These are phyloP conservation scores for Ceratobasidium sp. DNA, from an alignment of 1,284 basidiomycete species.

Conservation along the genomic window DNA sequence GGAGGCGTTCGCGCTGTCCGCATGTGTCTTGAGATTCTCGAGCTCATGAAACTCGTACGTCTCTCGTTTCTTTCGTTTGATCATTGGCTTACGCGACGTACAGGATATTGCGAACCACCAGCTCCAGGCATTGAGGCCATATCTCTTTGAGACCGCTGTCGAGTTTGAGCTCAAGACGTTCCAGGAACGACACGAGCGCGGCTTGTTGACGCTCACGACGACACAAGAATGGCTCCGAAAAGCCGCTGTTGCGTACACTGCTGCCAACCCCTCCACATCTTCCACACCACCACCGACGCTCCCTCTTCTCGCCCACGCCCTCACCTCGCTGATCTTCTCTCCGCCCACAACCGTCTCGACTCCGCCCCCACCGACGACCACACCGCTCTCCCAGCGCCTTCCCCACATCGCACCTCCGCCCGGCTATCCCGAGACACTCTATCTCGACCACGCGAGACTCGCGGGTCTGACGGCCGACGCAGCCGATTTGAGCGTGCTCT, in stretches of 20 bases:
- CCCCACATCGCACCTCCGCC: conserved; percentile 48
- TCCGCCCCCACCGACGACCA: conserved; percentile 51
- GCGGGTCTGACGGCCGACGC: conserved; percentile 76
- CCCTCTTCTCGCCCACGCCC: conserved; percentile 51
- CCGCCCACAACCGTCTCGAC: conserved; percentile 54
- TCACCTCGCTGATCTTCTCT: conserved; percentile 47
- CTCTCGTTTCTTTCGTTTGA: conserved; percentile 45
- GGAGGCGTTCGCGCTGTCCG: conserved; percentile 69
- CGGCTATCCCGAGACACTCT: conserved; percentile 81
- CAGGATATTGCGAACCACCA: conserved; percentile 97
- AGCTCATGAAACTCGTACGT: conserved; percentile 93
- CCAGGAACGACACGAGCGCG: conserved; percentile 64
- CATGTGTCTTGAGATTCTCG: conserved; percentile 89
- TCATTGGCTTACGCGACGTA: not conserved
- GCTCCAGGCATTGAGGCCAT: conserved; percentile 86
- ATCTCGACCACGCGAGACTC: conserved; percentile 82
- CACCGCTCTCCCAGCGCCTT: conserved; percentile 52
- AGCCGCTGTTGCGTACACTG: conserved; percentile 53
- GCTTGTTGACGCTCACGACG: conserved; percentile 61
- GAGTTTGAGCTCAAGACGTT: conserved; percentile 85
- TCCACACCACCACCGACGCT: conserved; percentile 53
- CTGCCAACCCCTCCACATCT: conserved; percentile 48
- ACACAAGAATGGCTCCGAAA: conserved; percentile 73
- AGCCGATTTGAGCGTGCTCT: conserved; percentile 77
- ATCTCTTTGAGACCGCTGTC: conserved; percentile 81